Conservation (phyloP, 2,329 filamentous ascomycete genomes). For the Balansia obtecta region DNA sequence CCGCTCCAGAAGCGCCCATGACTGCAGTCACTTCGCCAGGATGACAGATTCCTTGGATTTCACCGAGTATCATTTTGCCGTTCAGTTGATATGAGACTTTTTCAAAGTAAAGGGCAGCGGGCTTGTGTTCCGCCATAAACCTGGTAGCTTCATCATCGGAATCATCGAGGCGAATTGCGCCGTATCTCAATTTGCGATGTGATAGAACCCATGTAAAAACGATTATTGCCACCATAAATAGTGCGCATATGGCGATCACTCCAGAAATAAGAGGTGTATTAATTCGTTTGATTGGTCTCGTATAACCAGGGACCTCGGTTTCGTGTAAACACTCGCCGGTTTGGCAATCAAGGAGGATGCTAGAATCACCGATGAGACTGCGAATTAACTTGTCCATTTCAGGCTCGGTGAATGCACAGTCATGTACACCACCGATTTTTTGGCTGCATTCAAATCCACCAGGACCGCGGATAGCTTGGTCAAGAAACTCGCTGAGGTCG, state of each 20-base stretch:
- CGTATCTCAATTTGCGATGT: conserved; percentile 56
- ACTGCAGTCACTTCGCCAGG: conserved; percentile 95
- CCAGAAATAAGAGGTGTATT: conserved; percentile 94
- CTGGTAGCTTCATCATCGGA: conserved; percentile 79
- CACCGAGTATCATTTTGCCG: conserved; percentile 71
- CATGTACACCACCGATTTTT: conserved; percentile 47
- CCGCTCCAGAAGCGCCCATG: conserved; percentile 95
- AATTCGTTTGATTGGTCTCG: conserved; percentile 80
- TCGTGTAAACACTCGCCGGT: conserved; percentile 88
- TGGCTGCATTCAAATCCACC: conserved; percentile 69
- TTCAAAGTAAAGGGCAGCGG: conserved; percentile 77
- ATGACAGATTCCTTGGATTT: conserved; percentile 74
- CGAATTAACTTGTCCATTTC: conserved; percentile 86
- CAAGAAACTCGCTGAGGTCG: conserved; percentile 81
- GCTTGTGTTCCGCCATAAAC: conserved; percentile 84
- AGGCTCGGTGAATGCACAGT: conserved; percentile 80
- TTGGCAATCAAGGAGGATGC: conserved; percentile 70
- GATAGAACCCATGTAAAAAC: conserved; percentile 80
- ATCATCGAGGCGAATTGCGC: conserved; percentile 72
- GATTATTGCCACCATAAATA: conserved; percentile 83
- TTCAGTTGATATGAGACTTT: conserved; percentile 80
- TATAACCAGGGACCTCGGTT: conserved; percentile 86
- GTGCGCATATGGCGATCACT: conserved; percentile 72
- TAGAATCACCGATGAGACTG: conserved; percentile 79
- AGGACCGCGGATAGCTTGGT: conserved; percentile 72